These are phyloP conservation scores for Aspergillus pseudoterreus DNA, from an alignment of 2,329 filamentous ascomycete species.

Conservation along the genomic window DNA sequence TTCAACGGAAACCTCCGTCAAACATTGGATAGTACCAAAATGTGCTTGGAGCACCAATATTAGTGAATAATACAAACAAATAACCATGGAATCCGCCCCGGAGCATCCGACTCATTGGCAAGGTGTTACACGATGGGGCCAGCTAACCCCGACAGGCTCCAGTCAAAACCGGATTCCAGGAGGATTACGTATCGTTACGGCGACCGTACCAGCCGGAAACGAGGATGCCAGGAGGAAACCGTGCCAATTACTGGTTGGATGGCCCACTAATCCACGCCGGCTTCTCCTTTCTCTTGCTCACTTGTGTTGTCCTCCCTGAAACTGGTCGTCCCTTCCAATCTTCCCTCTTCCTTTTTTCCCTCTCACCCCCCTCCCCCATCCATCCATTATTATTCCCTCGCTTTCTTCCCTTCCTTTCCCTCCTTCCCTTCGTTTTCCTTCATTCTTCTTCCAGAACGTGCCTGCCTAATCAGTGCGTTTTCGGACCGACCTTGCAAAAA, in stretches of 20 bases:
- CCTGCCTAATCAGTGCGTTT: conserved; percentile 31
- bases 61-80: too few species aligned
- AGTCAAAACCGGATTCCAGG: conserved; percentile 8
- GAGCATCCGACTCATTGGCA: conserved; percentile 12
- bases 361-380: conserved; percentile 15
- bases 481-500: conserved; percentile 11
- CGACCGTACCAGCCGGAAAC: neutral
- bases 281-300: conserved; percentile 24
- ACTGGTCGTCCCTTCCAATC: conserved; percentile 12
- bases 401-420: conserved; percentile 28
- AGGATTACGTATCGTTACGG: neutral
- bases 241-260: too few species aligned
- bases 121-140: conserved; percentile 14
- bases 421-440: conserved; percentile 33
- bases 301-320: conserved; percentile 20
- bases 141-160: conserved; percentile 9
- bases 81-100: too few species aligned
- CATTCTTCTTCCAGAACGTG: conserved; percentile 20
- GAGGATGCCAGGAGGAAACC: neutral
- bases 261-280: conserved; percentile 21
- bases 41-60: too few species aligned
- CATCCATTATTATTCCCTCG: neutral
- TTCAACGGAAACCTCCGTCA: too few species aligned
- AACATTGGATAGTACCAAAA: too few species aligned
- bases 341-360: conserved; percentile 12